These are phyloP conservation scores for Candida chauliodis DNA, from an alignment of 805 yeast species.

Conservation along the genomic window DNA sequence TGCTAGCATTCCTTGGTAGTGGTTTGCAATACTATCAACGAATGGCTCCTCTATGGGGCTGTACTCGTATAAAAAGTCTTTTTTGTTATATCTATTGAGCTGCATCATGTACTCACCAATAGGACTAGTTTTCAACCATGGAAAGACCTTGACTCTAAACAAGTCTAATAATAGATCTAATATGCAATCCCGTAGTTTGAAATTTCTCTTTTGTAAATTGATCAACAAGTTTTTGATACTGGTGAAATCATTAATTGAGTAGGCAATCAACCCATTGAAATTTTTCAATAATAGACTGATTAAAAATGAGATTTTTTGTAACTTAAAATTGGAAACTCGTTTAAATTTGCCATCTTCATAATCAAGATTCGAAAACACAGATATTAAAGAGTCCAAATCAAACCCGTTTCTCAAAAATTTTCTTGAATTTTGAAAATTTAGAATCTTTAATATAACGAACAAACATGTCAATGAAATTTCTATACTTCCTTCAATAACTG, in stretches of 20 bases:
- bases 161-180: slow-evolving; percentile 71
- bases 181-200: slow-evolving; percentile 54
- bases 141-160: slow-evolving; percentile 55
- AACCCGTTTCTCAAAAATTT: slow-evolving; percentile 53
- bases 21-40: slow-evolving; percentile 42
- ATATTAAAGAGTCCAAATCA: slow-evolving; percentile 59
- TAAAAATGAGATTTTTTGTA: slow-evolving; percentile 59
- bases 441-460: slow-evolving; percentile 44
- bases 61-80: slow-evolving; percentile 12
- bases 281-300: slow-evolving; percentile 60
- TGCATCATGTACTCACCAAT: slow-evolving; percentile 19
- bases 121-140: slow-evolving; percentile 40
- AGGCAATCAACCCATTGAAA: slow-evolving; percentile 73
- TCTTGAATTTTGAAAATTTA: slow-evolving; percentile 57
- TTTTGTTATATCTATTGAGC: slow-evolving; percentile 6
- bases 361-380: slow-evolving; percentile 63
- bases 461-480: slow-evolving; percentile 18
- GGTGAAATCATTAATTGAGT: slow-evolving; percentile 53
- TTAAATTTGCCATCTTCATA: slow-evolving; percentile 11
- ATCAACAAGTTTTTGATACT: slow-evolving; percentile 55
- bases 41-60: slow-evolving; percentile 9
- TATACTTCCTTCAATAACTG: slow-evolving; percentile 34
- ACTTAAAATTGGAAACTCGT: slow-evolving; percentile 35
- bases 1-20: slow-evolving; percentile 62
- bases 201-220: slow-evolving; percentile 55